Evolutionary conservation across 2,329 filamentous ascomycete genomes (phyloP), one percentile per base, ranked within the genome.

Genomic region (Colletotrichum sp.): DNA sequence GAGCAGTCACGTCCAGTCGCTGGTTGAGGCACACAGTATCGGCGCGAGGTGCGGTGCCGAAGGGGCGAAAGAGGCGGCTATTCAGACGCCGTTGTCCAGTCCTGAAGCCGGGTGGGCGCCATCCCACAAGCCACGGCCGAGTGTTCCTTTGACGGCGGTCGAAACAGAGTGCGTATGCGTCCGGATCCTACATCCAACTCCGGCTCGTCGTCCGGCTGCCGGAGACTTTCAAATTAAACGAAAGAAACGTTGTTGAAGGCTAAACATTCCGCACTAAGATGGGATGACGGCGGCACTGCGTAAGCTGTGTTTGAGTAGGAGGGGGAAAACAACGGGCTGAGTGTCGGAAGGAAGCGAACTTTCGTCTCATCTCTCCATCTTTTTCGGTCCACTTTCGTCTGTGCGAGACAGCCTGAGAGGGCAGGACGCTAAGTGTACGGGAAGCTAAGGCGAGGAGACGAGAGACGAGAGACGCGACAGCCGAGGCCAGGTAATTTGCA

Each of bases 281-380:
- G 68, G 48, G 57, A 70, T 70, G 59, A 70, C 59, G 36, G 59
- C 68, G 59, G 68, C 68, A 57, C 32, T 64, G 30, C 61, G 61
- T 64, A 32, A 66, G 61, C 39, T 36, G 61, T 52, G 69, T 74
- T 75, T 72, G 73, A 68, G 55, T 64, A 24, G 63, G 69, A 72
- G 63, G 69, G 72, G 69, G 32, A 57, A 64, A 39, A 57, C 3
- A 21, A 65, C 57, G 52, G 68, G 57, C 69, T 57, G 63, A 72
- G 69, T 68, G 26, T 59, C 52, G 68, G 69, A 72, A 75, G 69
- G 69, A 64, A 75, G 72, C 72, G 68, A 72, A 63, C 61, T 43
- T 43, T 66, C 26, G 48, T 64, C 67, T 71, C n/a, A 28, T 34
- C 60, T 72, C 69, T 43, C 30, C 43, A 57, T 43, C 21, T 48